Base-by-base conservation (phyloP, 2,329 filamentous ascomycete genomes). In the Ilyonectria destructans region DNA sequence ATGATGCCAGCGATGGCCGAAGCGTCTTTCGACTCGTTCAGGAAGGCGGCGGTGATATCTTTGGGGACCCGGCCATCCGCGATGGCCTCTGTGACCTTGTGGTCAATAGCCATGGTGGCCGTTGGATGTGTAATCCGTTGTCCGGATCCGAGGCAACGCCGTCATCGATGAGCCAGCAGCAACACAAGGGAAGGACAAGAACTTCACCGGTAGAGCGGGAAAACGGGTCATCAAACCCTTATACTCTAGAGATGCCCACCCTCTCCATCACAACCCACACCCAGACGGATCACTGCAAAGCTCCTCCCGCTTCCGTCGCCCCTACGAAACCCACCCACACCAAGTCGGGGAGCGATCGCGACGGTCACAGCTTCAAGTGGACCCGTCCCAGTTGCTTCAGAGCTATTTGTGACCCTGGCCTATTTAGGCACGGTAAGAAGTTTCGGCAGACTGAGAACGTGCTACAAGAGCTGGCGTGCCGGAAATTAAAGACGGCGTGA, bases 1-100 rank as follows among this genome's bases (percentile, higher is more conserved):
- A 83, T 75, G 37, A 84, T 84, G 2, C 80, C 82, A 5, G 77
- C 75, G 68, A 85, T 81, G 6, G 83, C 78, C 1, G 80, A 69
- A 8, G 70, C 67, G 58, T 85, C 83, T 33, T 75, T 79, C 58
- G 74, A 79, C 70, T 84, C 72, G 62, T 78, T 76, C 48, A 85
- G 77, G 57, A 79, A 81, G 1, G 69, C 78, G 15, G 75, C 75
- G 1, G 79, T 79, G 57, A 83, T 72, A 19, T 62, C 75, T 0
- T 78, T 67, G 2, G 82, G 82, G 17, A 85, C 78, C 9, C 74
- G 74, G 35, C 81, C 82, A 43, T 76, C 77, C 17, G 77, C 78
- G 54, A 82, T 77, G 46, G 82, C 82, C 60, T 77, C 67, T 13
- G 69, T 45, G 46, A 79, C 75, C 52, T 71, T 71, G 3, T 72